phyloP scores from a whole-genome alignment of 441 rosid species.

The Adansonia madagascariensis region DNA sequence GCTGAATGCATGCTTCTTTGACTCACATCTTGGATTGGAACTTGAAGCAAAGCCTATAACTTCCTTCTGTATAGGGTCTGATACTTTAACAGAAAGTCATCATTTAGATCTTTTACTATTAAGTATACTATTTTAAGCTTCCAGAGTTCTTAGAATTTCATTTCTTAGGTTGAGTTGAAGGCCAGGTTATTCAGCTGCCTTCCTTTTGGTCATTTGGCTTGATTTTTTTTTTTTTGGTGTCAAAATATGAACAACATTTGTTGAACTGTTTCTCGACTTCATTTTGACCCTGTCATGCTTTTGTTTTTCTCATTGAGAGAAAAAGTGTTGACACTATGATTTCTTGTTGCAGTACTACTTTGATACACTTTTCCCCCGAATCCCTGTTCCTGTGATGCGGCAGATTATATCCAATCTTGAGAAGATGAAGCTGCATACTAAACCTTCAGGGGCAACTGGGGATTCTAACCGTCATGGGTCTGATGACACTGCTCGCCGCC shows the following conservation, averaged over 20 bases:
- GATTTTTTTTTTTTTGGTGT: neutral
- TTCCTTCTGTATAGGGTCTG: conserved; percentile 24
- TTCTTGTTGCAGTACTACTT: conserved; percentile 80
- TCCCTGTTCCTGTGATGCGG: conserved; percentile 93
- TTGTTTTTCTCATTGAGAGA: neutral
- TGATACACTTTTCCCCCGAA: conserved; percentile 94
- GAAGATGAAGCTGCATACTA: conserved; percentile 85
- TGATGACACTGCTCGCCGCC: conserved; percentile 96
- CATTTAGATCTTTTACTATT: conserved; percentile 18
- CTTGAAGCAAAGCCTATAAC: conserved; percentile 21
- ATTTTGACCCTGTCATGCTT: neutral
- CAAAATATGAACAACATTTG: neutral
- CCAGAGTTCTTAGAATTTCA: conserved; percentile 2
- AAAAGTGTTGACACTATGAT: conserved; percentile 21
- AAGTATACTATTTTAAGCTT: conserved; percentile 6
- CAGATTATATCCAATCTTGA: conserved; percentile 81
- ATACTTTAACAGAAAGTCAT: conserved; percentile 27
- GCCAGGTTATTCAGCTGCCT: neutral
- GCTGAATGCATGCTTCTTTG: conserved; percentile 28
- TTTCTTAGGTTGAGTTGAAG: conserved; percentile 26
- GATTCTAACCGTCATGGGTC: conserved; percentile 79
- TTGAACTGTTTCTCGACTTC: neutral
- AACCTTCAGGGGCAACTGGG: conserved; percentile 85
- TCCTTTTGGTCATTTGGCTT: neutral
- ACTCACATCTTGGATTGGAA: conserved; percentile 26